Evolutionary conservation across 345 rosid genomes (phyloP).

Genomic region (Hibiscus trionum): DNA sequence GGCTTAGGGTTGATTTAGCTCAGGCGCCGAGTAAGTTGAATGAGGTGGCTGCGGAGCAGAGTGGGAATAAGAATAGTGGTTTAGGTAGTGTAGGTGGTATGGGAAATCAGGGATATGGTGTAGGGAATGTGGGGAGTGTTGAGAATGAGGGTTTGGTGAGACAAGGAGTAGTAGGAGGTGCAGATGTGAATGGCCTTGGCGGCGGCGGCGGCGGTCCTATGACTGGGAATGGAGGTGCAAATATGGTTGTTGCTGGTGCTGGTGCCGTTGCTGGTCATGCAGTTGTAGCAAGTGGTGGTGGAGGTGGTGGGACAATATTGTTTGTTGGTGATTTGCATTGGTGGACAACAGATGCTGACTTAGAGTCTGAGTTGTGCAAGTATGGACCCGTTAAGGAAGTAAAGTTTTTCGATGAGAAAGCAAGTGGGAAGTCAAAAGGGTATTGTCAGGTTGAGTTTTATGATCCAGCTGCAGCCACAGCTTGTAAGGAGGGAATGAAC

Average conservation of each 20-base stretch:
- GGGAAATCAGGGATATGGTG: neutral
- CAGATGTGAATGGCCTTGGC: neutral
- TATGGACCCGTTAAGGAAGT: slow-evolving; percentile 3
- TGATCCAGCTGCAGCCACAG: neutral
- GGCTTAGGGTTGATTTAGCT: slow-evolving; percentile 4
- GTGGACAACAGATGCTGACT: slow-evolving; percentile 8
- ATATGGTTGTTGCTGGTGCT: neutral
- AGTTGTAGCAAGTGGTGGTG: neutral
- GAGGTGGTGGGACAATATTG: slow-evolving; percentile 8
- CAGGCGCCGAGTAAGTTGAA: neutral
- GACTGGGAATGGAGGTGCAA: neutral
- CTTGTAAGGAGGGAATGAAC: slow-evolving; percentile 7
- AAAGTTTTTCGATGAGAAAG: slow-evolving; percentile 10
- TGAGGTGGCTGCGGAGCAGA: neutral
- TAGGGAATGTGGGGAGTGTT: neutral
- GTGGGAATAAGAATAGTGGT: neutral
- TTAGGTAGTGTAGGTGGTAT: neutral
- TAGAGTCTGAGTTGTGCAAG: slow-evolving; percentile 6
- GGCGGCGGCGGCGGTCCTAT: neutral
- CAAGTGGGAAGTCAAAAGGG: slow-evolving; percentile 4
- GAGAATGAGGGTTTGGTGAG: slow-evolving; percentile 2
- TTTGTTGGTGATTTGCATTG: slow-evolving; percentile 7
- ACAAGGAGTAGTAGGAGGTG: neutral
- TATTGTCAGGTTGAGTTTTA: slow-evolving; percentile 8
- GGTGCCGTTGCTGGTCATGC: neutral